Evolutionary conservation across 352 stramenopile genomes (phyloP), one percentile per base, ranked within the genome.

Genomic region (Phytopythium boreale): DNA sequence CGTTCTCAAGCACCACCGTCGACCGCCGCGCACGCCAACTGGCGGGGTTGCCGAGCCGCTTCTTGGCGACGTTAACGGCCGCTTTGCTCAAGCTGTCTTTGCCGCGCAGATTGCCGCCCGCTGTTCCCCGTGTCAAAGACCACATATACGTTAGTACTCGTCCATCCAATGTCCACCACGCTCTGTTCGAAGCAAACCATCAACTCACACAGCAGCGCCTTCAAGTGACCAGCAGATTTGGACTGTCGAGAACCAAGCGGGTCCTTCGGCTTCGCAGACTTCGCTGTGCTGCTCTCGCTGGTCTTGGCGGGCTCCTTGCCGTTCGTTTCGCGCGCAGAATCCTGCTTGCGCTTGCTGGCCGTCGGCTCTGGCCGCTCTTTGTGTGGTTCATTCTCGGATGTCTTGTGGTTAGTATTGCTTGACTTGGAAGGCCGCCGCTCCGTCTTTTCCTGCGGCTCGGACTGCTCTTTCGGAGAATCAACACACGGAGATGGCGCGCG

Each of bases 181-280:
- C 26, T 0, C 19, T 46, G 22, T 5, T 47, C 7, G 58, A 46
- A 58, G 17, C 19, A 61, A 56, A 22, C 41, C 47, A n/a, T 61
- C 46, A 22, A 70, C 72, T 15, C 78, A 80, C 79, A 72, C 65
- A 92, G 77, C 20, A 92, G 62, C 39, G 81, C 74, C 1, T 67
- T 75, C 60, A 92, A 61, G 68, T 92, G 84, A 15, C 66, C 74
- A 8, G 56, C 79, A 22, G 83, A 90, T 36, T 92, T 92, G 39
- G 83, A 92, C 46, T 67, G 68, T 20, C 56, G 56, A 37, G 24
- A 22, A 12, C 19, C 14, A 0, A 26, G 17, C 12, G 55, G 22
- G 12, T 60, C 36, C 55, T 60, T 60, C 12, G 36, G n/a, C 36
- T 22, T 49, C 17, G 37, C 55, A 14, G 37, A 9, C 36, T 50